Percentiles rank a stretch among this genome's conserved stretches.
Conservation (phyloP, 129 eudicot species). For the Calendula officinalis region DNA sequence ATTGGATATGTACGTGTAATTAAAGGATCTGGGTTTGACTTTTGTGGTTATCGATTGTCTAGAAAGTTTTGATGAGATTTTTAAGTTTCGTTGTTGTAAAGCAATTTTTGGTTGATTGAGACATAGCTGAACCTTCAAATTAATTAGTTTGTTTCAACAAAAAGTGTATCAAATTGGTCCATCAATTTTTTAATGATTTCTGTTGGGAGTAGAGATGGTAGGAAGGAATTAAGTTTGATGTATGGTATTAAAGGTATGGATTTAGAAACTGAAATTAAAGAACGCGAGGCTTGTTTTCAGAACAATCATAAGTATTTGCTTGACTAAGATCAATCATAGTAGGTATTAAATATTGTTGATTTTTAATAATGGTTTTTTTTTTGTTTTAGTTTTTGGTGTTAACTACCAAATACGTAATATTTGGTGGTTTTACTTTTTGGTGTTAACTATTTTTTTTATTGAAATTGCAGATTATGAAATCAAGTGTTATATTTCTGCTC, state of each 20-base stretch:
- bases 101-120: conserved; percentile 34
- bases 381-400: too few relatives aligned
- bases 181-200: conserved; percentile 61
- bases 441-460: too few relatives aligned
- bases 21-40: too few relatives aligned
- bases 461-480: too few relatives aligned
- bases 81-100: conserved; percentile 31
- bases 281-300: conserved; percentile 79
- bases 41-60: conserved; percentile 41
- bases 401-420: too few relatives aligned
- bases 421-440: too few relatives aligned
- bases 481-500: too few relatives aligned
- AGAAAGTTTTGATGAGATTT: conserved; percentile 41
- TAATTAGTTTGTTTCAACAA: conserved; percentile 7
- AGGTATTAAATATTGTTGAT: too few relatives aligned
- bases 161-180: conserved; percentile 19
- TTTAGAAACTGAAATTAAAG: conserved; percentile 77
- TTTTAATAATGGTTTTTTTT: too few relatives aligned
- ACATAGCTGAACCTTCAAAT: conserved; percentile 16
- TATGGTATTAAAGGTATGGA: conserved; percentile 60
- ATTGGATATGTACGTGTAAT: too few relatives aligned
- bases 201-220: conserved; percentile 73
- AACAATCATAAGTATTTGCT: too few relatives aligned
- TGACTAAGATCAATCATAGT: too few relatives aligned
- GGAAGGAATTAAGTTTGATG: conserved; percentile 70